Conservation (phyloP, 768 basidiomycete species). For the Roridomyces roridus region DNA sequence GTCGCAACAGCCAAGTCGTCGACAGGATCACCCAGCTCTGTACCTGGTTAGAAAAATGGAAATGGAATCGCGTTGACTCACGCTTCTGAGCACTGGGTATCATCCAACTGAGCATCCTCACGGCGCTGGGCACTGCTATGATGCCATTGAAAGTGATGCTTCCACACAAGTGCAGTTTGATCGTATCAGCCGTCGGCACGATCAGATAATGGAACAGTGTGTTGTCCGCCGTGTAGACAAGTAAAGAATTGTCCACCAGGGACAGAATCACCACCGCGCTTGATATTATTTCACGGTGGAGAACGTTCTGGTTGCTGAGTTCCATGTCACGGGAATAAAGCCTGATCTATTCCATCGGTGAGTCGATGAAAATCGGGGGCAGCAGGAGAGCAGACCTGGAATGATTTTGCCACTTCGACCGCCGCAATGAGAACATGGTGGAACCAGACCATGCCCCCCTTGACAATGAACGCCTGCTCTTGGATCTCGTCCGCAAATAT, state of each 20-base stretch:
- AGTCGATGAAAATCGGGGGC: slow-evolving; percentile 8
- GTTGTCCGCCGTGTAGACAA: slow-evolving; percentile 95
- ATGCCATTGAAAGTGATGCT: slow-evolving; percentile 95
- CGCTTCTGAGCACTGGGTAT: slow-evolving; percentile 93
- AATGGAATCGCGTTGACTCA: too few relatives aligned
- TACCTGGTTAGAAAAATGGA: too few relatives aligned
- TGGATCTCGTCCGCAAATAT: slow-evolving; percentile 80
- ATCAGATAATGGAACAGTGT: slow-evolving; percentile 93
- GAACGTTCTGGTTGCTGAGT: slow-evolving; percentile 79
- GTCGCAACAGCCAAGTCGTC: slow-evolving; percentile 94
- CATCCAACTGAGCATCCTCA: slow-evolving; percentile 96
- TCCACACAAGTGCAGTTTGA: slow-evolving; percentile 89
- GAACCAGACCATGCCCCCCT: slow-evolving; percentile 95
- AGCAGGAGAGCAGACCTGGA: slow-evolving; percentile 59
- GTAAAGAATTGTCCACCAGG: slow-evolving; percentile 90
- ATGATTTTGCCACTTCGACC: slow-evolving; percentile 79
- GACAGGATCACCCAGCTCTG: slow-evolving; percentile 93
- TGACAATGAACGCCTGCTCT: slow-evolving; percentile 86
- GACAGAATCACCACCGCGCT: slow-evolving; percentile 88
- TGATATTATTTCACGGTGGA: slow-evolving; percentile 79
- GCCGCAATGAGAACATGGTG: slow-evolving; percentile 94
- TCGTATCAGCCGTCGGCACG: slow-evolving; percentile 79
- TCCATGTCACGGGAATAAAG: slow-evolving; percentile 94
- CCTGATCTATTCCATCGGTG: slow-evolving; percentile 66
- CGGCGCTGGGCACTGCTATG: slow-evolving; percentile 80